Base-by-base conservation (phyloP, 768 basidiomycete genomes). In the Trametes sanguinea region DNA sequence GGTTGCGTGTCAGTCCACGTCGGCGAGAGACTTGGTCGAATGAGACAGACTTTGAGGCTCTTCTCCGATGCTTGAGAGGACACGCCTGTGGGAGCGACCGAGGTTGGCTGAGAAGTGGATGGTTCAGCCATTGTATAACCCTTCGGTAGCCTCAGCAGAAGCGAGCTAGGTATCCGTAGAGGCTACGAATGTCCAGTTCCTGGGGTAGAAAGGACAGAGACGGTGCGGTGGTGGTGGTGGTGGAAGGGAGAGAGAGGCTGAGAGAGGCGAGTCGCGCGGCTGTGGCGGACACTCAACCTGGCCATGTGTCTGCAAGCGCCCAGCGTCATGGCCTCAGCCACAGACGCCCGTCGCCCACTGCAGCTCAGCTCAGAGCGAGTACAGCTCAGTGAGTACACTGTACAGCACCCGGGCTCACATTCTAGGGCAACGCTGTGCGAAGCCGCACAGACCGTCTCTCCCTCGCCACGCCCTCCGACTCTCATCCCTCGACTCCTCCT, bases 31-130 rank as follows among this genome's bases (percentile, higher is more conserved):
- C 27, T 52, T 46, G 33, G 30, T 10, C 14, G 60, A 16, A 51
- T 7, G 32, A 40, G 29, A 4, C 66, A 48, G 51, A 68, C 67
- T 61, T 68, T 68, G 59, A 68, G 64, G 46, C 47, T 65, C 64
- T 67, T 67, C 45, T 67, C 63, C 51, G 60, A 48, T 30, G 66
- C 33, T 14, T 22, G 43, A 17, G 46, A 17, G 43, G 46, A 43
- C 43, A 51, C 54, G 50, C 6, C 29, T 59, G 61, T 58, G 53
- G 51, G 55, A 39, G 61, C 54, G 54, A 39, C 43, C 14, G 54
- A 39, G 13, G 17, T n/a, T 2, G 57, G 22, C 52, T 63, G 50
- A 44, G 66, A 61, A 51, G 44, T 13, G 1, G 53, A 17, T 40
- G 58, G 60, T 16, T 55, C 58, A 27, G 63, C 42, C 57, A 60